Base-by-base conservation (phyloP, 768 basidiomycete genomes). In the Crepidotus variabilis region DNA sequence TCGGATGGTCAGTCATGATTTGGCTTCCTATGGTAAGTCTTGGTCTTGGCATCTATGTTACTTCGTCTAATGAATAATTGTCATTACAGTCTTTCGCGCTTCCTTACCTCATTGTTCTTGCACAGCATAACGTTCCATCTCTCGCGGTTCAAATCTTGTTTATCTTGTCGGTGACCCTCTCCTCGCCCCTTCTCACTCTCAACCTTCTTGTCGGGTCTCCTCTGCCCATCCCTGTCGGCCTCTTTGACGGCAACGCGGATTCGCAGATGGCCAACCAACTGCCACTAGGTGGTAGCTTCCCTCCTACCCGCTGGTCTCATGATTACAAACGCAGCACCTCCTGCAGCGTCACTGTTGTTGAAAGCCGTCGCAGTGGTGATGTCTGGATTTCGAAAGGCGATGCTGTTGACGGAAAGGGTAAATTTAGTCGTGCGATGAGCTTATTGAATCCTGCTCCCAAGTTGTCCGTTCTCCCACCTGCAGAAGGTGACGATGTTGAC, bases 361-460 rank as follows among this genome's bases (percentile, higher is more conserved):
- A 89, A 67, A 83, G 81, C 24, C 80, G 85, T 32, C 83, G 85
- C 48, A 87, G 86, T 61, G 85, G 86, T 22, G 88, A 90, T 61
- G 82, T 90, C 24, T 89, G 88, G 88, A 69, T 90, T 60, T 67
- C 80, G 11, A 86, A 85, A 53, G 86, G 87, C n/a, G 82, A 89
- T 57, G 88, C 87, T 6, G 72, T 86, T 20, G 84, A 86, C 50
- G 85, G 85, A 1, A 87, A 84, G 67, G 72, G 72, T 54, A 86
- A 83, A 62, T 60, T 87, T 28, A 75, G 80, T 45, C 82, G 87
- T 18, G 84, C 84, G 1, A 63, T 90, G 24, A 80, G 78, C n/a
- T 77, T 90, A 72, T 76, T 90, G 32, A 69, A 76, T 9, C 79
- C 87, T 18, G 78, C 75, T 50, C 88, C 88, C 34, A 86, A 83